These are phyloP conservation scores for Dalechampia spathulata DNA, from an alignment of 441 rosid genomes.

Conservation along the genomic window DNA sequence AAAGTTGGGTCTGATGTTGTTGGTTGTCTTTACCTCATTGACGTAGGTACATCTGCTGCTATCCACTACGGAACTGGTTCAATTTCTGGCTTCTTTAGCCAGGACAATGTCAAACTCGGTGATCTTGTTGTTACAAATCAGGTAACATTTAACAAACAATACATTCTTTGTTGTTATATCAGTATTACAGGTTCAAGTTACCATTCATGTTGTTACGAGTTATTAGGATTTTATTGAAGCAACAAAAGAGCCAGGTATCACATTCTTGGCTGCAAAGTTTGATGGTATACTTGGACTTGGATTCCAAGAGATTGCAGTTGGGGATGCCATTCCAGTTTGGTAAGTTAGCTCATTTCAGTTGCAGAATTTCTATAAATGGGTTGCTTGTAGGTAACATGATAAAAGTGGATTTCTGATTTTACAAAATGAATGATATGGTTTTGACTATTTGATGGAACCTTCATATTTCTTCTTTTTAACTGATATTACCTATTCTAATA, in stretches of 20 bases:
- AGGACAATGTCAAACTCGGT: conserved; percentile 61
- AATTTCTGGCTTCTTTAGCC: conserved; percentile 70
- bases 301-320: conserved; percentile 75
- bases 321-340: conserved; percentile 73
- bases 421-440: not conserved
- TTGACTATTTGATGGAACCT: not conserved
- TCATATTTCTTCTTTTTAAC: not conserved
- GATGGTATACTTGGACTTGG: conserved; percentile 92
- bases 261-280: conserved; percentile 70
- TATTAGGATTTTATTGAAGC: conserved; percentile 74
- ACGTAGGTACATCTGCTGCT: conserved; percentile 50
- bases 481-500: conserved; percentile 13
- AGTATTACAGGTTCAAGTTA: not conserved
- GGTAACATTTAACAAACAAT: conserved; percentile 28
- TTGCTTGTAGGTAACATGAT: not conserved
- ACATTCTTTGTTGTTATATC: not conserved
- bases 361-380: not conserved
- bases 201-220: not conserved
- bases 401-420: not conserved
- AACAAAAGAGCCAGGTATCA: conserved; percentile 65
- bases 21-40: not conserved
- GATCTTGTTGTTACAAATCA: conserved; percentile 57
- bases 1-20: conserved; percentile 3
- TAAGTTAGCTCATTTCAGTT: conserved; percentile 20
- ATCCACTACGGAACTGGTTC: conserved; percentile 77